Evolutionary conservation across 768 basidiomycete genomes (phyloP).

Genomic region (Mycena amicta): DNA sequence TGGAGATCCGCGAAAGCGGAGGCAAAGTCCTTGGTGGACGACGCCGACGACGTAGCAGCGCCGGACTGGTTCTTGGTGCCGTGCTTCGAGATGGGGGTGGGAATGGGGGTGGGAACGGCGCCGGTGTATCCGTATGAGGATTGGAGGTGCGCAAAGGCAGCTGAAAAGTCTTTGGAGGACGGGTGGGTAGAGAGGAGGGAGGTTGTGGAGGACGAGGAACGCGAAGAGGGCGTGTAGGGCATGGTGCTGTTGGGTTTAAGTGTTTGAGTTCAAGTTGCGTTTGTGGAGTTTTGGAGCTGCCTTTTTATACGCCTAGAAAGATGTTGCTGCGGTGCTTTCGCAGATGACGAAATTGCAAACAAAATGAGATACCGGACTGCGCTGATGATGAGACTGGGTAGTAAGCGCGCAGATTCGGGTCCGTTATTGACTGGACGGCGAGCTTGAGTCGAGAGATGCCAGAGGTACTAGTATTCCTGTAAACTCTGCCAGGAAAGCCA

Average conservation of each 20-base stretch:
- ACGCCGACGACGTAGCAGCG: not conserved
- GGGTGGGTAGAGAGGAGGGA: not conserved
- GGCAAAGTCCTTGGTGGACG: not conserved
- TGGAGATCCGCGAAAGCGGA: constrained; percentile 14
- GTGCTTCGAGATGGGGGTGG: too few species aligned
- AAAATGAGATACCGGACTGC: not conserved
- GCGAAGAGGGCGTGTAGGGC: not conserved
- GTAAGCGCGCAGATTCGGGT: too few species aligned
- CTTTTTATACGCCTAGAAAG: too few species aligned
- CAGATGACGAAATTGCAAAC: not conserved
- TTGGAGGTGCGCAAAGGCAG: constrained; percentile 12
- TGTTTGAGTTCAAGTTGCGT: not conserved
- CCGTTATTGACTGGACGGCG: too few species aligned
- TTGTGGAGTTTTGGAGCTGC: not conserved
- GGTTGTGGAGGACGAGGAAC: not conserved
- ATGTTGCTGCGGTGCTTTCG: not conserved
- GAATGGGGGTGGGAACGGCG: constrained; percentile 5
- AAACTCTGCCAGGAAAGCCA: too few species aligned
- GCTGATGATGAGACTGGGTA: too few species aligned
- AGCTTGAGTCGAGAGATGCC: too few species aligned
- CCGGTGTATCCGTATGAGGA: constrained; percentile 10
- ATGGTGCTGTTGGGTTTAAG: not conserved
- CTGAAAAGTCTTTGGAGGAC: constrained; percentile 4
- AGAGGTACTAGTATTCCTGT: too few species aligned
- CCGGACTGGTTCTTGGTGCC: too few species aligned